Base-by-base conservation (phyloP, 2,329 filamentous ascomycete species). In the Lasiodiplodia sp. region DNA sequence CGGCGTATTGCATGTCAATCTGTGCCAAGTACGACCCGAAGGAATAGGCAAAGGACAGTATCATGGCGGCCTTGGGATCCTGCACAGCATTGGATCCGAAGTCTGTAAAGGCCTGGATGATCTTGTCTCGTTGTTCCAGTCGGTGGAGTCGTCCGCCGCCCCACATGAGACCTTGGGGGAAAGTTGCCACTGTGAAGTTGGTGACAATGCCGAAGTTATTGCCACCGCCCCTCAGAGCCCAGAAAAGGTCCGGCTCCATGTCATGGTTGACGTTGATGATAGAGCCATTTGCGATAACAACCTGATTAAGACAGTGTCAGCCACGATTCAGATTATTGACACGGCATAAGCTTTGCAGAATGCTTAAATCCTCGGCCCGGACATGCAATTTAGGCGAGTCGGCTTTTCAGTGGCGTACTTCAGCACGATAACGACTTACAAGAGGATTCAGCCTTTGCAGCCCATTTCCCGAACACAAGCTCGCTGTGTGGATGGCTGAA, bases 161-260 rank as follows among this genome's bases (percentile, higher is more conserved):
- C 75, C 75, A 79, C 72, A 77, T 74, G 4, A 72, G 69, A 31
- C 72, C 70, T 16, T 74, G 72, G 0, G 70, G 70, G 49, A 60
- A 70, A 28, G 67, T 73, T 70, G 56, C 57, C 5, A 72, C 70
- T 34, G 72, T 70, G 47, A 73, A 69, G 34, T 72, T 70, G 2
- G 75, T 77, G 44, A 79, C 69, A 44, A 79, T 73, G n/a, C 77
- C 70, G 62, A 75, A 78, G 12, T 76, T 78, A 47, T 74, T 74
- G 4, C 77, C 76, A 28, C 77, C 77, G 67, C 80, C 79, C 37
- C 79, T 75, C 69, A 81, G 74, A 2, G 79, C 79, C 72, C 74
- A 77, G 72, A 79, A 83, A 8, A 83, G 73, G 51, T 78, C 74
- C 1, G 72, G 25, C 64, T 76, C 60, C 2, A 56, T 25, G 0